Evolutionary conservation across 345 rosid species (phyloP), one percentile per base, ranked within the genome.

Genomic region (Brassica napus): DNA sequence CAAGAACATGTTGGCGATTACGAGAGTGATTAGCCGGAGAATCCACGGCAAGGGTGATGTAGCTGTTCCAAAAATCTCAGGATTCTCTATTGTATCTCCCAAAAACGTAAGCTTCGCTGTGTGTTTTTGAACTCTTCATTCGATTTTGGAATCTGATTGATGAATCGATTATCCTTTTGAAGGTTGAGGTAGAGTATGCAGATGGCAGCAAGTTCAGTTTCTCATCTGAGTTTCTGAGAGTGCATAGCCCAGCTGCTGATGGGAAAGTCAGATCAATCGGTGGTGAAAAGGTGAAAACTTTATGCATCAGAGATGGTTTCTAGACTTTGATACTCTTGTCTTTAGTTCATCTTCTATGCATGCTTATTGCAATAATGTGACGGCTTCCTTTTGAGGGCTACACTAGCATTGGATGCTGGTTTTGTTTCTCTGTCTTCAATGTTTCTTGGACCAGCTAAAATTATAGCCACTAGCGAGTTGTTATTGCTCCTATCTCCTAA

Each of bases 241-340:
- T 90, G 15, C 81, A 87, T 28, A 95, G 98, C 77, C 97, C 96
- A 11, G 98, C 99, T 78, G 98, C 89, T 67, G 98, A 95, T 82
- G 97, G 91, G 14, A 95, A 91, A 88, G 71, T 90, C 71, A 89
- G 96, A 74, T 88, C 98, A 74, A 68, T 95, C 7, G 88, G 91
- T 32, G 94, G 96, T 79, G 91, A 92, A 76, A 95, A 92, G 99
- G 98, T 92, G 59, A 30, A 15, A 16, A 1, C 34, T 26, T 18
- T 23, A 28, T 68, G 34, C 11, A 42, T 57, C 11, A 59, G 12
- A 28, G 6, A 42, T 77, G 16, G 74, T 42, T 44, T 39, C n/a
- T 65, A 14, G 6, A 47, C 54, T 0, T 16, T 73, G 39, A 49
- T 6, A 4, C 1, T 39, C 16, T 49, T 49, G 8, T 9, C 12